Conservation (phyloP, 2,329 filamentous ascomycete genomes). For the Sphaerulina vaccinii region DNA sequence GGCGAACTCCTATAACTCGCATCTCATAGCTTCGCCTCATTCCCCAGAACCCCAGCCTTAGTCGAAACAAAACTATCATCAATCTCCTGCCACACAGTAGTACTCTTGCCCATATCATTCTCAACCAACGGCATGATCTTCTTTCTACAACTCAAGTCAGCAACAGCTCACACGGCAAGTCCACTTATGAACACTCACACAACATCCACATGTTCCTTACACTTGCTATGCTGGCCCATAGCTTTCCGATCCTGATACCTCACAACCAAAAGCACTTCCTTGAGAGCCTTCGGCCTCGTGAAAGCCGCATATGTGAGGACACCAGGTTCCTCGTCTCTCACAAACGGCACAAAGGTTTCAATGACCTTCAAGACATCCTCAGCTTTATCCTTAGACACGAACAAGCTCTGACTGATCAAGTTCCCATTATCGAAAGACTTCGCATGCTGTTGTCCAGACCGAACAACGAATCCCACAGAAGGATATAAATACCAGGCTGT, state of each 20-base stretch:
- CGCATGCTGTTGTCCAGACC: constrained; percentile 11
- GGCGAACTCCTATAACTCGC: no score
- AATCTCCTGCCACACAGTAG: constrained; percentile 33
- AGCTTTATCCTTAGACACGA: constrained; percentile 15
- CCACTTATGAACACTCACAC: constrained; percentile 24
- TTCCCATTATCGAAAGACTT: constrained; percentile 11
- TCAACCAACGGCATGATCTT: constrained; percentile 21
- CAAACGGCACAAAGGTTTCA: constrained; percentile 15
- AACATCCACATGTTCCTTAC: constrained; percentile 28
- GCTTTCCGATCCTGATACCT: constrained; percentile 25
- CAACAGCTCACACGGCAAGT: background rate
- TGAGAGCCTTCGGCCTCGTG: constrained; percentile 28
- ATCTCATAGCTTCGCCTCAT: constrained; percentile 4
- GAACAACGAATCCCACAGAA: constrained; percentile 27
- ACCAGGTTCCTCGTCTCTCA: constrained; percentile 24
- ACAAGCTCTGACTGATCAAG: constrained; percentile 24
- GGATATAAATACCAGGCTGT: constrained; percentile 30
- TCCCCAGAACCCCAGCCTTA: constrained; percentile 5
- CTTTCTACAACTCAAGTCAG: constrained; percentile 18
- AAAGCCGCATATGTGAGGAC: constrained; percentile 32
- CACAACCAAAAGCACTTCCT: constrained; percentile 30
- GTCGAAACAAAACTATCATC: constrained; percentile 32
- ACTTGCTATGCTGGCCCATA: constrained; percentile 21
- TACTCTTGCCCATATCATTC: constrained; percentile 18
- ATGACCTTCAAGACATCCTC: constrained; percentile 9